These are phyloP conservation scores for Ogataea nitratoaversa DNA, from an alignment of 805 yeast species.

Conservation along the genomic window DNA sequence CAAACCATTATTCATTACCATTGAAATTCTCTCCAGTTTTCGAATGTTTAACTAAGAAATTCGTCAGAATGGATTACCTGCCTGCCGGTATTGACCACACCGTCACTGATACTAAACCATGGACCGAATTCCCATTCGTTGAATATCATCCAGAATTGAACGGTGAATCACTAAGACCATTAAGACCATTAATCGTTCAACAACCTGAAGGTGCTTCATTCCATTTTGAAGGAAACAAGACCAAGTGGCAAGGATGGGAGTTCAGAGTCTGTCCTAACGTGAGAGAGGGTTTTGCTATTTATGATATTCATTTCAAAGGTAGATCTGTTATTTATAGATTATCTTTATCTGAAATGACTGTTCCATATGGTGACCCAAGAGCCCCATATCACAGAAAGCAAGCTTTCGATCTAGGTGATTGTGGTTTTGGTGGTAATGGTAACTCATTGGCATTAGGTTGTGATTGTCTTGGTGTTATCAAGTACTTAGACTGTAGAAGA, in stretches of 20 bases:
- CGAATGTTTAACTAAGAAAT: slow-evolving; percentile 54
- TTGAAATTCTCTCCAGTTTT: slow-evolving; percentile 71
- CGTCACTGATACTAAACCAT: slow-evolving; percentile 50
- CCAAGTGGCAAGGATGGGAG: slow-evolving; percentile 83
- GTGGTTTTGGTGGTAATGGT: slow-evolving; percentile 75
- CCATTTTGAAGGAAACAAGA: slow-evolving; percentile 51
- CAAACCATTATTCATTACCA: slow-evolving; percentile 74
- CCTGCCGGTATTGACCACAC: slow-evolving; percentile 68
- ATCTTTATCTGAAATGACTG: slow-evolving; percentile 79
- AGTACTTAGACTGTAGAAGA: slow-evolving; percentile 63
- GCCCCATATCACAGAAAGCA: slow-evolving; percentile 82
- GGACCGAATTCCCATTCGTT: slow-evolving; percentile 56
- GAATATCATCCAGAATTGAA: slow-evolving; percentile 73
- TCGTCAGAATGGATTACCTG: slow-evolving; percentile 67
- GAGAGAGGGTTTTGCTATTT: slow-evolving; percentile 76
- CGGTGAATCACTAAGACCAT: slow-evolving; percentile 49
- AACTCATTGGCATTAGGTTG: slow-evolving; percentile 70
- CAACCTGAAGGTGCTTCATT: slow-evolving; percentile 85
- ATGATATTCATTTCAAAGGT: slow-evolving; percentile 71
- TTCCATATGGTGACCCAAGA: slow-evolving; percentile 83
- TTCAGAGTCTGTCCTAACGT: slow-evolving; percentile 65
- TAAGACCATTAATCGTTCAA: slow-evolving; percentile 63
- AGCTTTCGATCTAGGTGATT: slow-evolving; percentile 83
- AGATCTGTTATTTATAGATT: slow-evolving; percentile 71
- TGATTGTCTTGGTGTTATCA: slow-evolving; percentile 77